Percentiles rank a stretch among this genome's conserved stretches.
Evolutionary conservation across 345 rosid species (phyloP).

Genomic region (Dovyalis caffra): DNA sequence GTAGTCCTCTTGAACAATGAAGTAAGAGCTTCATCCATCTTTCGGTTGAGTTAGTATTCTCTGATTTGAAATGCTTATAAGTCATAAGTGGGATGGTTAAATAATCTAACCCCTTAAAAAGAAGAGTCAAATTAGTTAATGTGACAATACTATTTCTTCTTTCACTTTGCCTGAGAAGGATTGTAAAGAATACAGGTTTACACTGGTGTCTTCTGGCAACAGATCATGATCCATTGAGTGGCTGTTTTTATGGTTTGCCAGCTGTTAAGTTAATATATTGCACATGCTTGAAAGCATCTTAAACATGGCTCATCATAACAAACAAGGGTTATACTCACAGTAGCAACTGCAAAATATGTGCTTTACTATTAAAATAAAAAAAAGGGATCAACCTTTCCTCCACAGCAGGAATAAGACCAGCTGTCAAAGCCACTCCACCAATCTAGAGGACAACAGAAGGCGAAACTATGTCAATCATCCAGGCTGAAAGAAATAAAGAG

Average conservation of each 20-base stretch:
- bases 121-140: not conserved
- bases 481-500: not conserved
- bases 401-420: conserved; percentile 63
- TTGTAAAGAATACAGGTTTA: not conserved
- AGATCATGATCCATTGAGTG: not conserved
- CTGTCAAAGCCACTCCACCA: conserved; percentile 89
- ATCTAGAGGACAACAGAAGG: conserved; percentile 54
- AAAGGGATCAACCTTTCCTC: conserved; percentile 74
- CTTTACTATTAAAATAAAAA: conserved; percentile 3
- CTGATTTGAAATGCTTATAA: not conserved
- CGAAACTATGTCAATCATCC: conserved; percentile 23
- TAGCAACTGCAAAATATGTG: not conserved
- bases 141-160: not conserved
- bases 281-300: not conserved
- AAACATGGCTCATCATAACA: not conserved
- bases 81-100: not conserved
- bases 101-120: not conserved
- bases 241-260: not conserved
- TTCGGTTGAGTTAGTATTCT: not conserved
- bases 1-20: not conserved
- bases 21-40: not conserved
- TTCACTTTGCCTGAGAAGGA: not conserved
- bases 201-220: not conserved
- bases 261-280: not conserved
- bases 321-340: not conserved